Percentiles rank a stretch among this genome's conserved stretches.
Evolutionary conservation across 2,329 filamentous ascomycete genomes (phyloP).

Genomic region (Calonectria hawksworthii): DNA sequence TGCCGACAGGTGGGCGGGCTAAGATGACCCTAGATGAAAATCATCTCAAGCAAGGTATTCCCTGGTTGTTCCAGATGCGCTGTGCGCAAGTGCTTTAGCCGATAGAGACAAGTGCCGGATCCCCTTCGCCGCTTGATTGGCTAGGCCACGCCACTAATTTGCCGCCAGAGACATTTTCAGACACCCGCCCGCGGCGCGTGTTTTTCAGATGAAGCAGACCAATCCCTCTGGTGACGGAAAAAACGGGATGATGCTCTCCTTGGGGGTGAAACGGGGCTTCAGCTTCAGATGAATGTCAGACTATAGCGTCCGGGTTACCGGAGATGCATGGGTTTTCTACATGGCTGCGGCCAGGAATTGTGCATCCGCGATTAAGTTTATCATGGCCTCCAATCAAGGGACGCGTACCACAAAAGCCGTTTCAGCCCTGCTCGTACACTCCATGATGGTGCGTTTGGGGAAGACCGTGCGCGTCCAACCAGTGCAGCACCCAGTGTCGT

Average conservation of each 20-base stretch:
- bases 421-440: background rate
- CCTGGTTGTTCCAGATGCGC: background rate
- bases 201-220: background rate
- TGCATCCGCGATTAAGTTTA: background rate
- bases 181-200: background rate
- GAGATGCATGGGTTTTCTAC: background rate
- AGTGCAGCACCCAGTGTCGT: background rate
- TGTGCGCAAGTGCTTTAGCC: background rate
- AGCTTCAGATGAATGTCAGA: background rate
- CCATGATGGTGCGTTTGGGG: background rate
- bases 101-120: background rate
- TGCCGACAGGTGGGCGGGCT: background rate
- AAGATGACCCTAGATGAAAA: background rate
- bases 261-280: too few species aligned
- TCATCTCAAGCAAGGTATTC: background rate
- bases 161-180: background rate
- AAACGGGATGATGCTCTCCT: background rate
- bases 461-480: background rate
- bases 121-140: background rate
- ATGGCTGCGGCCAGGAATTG: background rate
- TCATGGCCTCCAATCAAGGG: background rate
- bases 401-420: background rate
- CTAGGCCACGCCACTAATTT: background rate
- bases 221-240: background rate
- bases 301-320: background rate